Evolutionary conservation across 1,284 basidiomycete genomes (phyloP).

Genomic region (Sanghuangporus weigelae): DNA sequence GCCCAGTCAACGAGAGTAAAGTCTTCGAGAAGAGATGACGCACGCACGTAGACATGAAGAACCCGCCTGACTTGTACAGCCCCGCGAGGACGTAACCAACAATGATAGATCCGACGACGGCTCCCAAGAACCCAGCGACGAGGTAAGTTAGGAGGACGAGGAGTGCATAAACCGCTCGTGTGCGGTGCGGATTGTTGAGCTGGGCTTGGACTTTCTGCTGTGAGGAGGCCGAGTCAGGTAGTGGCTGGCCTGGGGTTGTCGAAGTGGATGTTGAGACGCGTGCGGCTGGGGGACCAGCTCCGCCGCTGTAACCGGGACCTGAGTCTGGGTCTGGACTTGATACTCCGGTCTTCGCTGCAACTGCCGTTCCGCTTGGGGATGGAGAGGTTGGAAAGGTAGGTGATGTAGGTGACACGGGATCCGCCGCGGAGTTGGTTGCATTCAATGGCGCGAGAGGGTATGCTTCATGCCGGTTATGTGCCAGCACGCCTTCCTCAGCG

Average conservation of each 20-base stretch:
- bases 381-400: background rate
- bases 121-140: constrained; percentile 50
- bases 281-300: background rate
- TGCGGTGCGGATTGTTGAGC: constrained; percentile 43
- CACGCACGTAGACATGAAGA: constrained; percentile 77
- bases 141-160: constrained; percentile 61
- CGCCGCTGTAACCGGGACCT: background rate
- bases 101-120: constrained; percentile 65
- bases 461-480: background rate
- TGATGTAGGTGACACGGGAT: background rate
- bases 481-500: background rate
- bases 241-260: constrained; percentile 16
- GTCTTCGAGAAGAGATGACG: constrained; percentile 26
- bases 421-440: background rate
- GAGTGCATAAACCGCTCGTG: constrained; percentile 57
- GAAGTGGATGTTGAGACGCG: constrained; percentile 19
- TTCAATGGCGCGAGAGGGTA: background rate
- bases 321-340: constrained; percentile 14
- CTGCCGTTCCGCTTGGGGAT: background rate
- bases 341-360: background rate
- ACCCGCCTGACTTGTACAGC: constrained; percentile 62
- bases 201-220: too few relatives aligned
- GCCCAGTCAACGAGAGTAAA: background rate
- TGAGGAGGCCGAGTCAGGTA: background rate
- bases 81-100: constrained; percentile 68